These are phyloP conservation scores for Leccinum subrobustum DNA, from an alignment of 1,284 basidiomycete species.

Conservation along the genomic window DNA sequence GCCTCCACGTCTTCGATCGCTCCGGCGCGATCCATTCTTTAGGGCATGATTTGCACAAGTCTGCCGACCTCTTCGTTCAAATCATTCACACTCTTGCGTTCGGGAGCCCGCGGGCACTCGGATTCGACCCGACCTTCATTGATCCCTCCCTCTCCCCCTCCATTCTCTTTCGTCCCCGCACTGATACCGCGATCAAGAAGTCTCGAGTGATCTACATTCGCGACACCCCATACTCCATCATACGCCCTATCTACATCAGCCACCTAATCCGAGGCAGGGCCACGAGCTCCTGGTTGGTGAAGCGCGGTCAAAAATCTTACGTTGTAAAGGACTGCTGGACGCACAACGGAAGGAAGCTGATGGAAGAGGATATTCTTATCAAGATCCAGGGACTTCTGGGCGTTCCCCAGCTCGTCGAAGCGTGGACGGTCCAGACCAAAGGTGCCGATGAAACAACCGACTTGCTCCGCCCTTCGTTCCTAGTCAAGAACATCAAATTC, in stretches of 20 bases:
- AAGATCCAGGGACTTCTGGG: not conserved
- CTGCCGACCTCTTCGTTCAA: not conserved
- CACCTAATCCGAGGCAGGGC: not conserved
- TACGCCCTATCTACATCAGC: not conserved
- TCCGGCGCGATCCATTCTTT: not conserved
- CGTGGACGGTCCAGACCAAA: not conserved
- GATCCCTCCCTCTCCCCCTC: not conserved
- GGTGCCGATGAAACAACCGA: not conserved
- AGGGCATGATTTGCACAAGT: not conserved
- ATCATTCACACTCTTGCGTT: not conserved
- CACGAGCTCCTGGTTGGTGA: not conserved
- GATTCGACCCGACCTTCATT: not conserved
- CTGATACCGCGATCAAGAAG: not conserved
- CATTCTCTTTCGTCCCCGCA: not conserved
- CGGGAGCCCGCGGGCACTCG: not conserved
- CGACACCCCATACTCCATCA: not conserved
- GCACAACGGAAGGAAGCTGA: not conserved
- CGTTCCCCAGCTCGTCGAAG: not conserved
- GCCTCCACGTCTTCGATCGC: not conserved
- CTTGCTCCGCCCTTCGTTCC: not conserved
- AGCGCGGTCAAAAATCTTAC: not conserved
- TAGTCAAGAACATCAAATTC: not conserved
- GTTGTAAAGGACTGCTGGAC: not conserved
- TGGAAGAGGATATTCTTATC: not conserved
- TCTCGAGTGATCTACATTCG: not conserved